Conservation (phyloP, 345 rosid genomes). For the Hibiscus tridactylites region DNA sequence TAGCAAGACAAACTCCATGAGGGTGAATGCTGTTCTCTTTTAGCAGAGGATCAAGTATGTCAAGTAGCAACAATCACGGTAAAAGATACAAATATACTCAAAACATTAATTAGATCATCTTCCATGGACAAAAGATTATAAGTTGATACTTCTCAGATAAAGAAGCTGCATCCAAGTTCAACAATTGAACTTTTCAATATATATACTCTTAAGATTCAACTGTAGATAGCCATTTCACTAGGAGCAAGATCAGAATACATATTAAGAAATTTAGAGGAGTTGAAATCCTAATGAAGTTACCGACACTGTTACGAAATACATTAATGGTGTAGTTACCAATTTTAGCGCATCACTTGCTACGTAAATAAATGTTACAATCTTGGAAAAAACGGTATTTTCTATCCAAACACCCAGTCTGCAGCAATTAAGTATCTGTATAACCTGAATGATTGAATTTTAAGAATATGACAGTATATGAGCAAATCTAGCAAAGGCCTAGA, state of each 20-base stretch:
- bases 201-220: neutral
- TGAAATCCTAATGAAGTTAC: neutral
- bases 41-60: neutral
- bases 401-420: neutral
- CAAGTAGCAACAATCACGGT: neutral
- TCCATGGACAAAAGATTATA: neutral
- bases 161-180: neutral
- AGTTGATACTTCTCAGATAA: neutral
- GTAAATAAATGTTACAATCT: neutral
- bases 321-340: neutral
- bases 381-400: neutral
- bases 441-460: constrained; percentile 6
- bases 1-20: neutral
- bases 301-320: neutral
- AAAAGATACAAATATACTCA: neutral
- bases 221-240: neutral
- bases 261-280: neutral
- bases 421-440: neutral
- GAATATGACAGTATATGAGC: neutral
- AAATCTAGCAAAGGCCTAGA: neutral
- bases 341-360: neutral
- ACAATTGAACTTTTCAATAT: neutral
- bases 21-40: neutral
- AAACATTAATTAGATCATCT: neutral
- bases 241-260: constrained; percentile 1